These are phyloP conservation scores for Sclerotinia nivalis DNA, from an alignment of 2,329 filamentous ascomycete species.

Conservation along the genomic window DNA sequence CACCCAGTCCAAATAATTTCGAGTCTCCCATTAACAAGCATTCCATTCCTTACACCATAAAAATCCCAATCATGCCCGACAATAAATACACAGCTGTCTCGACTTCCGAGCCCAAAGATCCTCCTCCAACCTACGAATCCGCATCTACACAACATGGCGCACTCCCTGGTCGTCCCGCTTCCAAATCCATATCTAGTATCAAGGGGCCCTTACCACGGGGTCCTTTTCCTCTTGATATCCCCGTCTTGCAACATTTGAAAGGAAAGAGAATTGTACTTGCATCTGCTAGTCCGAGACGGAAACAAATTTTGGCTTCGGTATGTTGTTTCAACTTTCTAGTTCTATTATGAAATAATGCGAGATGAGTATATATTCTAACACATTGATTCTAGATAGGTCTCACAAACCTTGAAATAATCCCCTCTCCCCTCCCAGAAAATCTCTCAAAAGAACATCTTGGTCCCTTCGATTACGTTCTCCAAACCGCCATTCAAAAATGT, in stretches of 20 bases:
- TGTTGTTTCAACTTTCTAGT: conserved; percentile 19
- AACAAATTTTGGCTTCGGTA: conserved; percentile 75
- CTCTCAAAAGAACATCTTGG: conserved; percentile 72
- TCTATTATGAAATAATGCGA: neutral
- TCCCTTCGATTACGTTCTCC: conserved; percentile 87
- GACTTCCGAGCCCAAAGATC: conserved; percentile 7
- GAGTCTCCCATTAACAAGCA: neutral
- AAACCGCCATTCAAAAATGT: conserved; percentile 82
- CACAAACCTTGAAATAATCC: conserved; percentile 76
- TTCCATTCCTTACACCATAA: no score
- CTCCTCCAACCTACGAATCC: conserved; percentile 38
- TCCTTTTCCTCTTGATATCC: conserved; percentile 72
- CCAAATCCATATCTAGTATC: conserved; percentile 24
- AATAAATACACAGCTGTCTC: neutral
- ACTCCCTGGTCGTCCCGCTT: conserved; percentile 30
- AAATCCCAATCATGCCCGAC: neutral
- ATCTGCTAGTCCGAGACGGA: conserved; percentile 82
- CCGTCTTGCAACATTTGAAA: conserved; percentile 74
- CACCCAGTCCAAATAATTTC: neutral
- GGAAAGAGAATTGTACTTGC: conserved; percentile 84
- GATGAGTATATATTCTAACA: conserved; percentile 5
- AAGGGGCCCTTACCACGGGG: conserved; percentile 40
- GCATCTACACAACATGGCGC: conserved; percentile 34
- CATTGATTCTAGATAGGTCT: conserved; percentile 66
- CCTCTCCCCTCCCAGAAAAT: conserved; percentile 82